Conservation (phyloP, 148 eudicot genomes). For the Chenopodium quinoa region DNA sequence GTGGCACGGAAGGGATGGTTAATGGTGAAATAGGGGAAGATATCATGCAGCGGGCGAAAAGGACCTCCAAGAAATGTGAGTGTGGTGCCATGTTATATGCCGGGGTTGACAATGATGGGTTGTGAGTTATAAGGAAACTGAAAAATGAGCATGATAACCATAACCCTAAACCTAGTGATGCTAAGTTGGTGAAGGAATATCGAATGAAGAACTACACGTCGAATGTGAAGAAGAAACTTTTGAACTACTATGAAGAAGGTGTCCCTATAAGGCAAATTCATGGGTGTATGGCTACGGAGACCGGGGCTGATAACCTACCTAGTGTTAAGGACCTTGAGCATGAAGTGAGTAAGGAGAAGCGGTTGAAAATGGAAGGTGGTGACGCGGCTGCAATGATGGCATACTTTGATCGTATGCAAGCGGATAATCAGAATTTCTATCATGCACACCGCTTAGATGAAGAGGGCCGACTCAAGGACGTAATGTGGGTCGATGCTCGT, state of each 20-base stretch:
- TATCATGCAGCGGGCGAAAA: too few species aligned
- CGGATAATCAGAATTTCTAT: not conserved
- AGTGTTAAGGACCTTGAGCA: not conserved
- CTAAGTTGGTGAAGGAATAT: too few species aligned
- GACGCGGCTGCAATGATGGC: not conserved
- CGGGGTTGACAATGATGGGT: not conserved
- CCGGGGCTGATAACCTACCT: not conserved
- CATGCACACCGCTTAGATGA: too few species aligned
- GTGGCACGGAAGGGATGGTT: too few species aligned
- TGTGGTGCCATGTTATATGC: not conserved
- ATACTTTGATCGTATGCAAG: not conserved
- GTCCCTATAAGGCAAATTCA: too few species aligned
- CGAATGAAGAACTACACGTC: too few species aligned
- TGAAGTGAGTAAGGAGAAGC: not conserved
- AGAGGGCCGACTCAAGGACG: too few species aligned
- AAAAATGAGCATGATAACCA: not conserved
- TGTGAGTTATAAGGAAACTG: not conserved
- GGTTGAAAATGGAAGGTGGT: not conserved
- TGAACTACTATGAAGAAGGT: too few species aligned
- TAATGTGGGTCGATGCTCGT: not conserved
- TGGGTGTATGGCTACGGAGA: not conserved
- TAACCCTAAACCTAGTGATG: not conserved
- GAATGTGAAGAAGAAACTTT: too few species aligned
- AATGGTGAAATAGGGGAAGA: too few species aligned
- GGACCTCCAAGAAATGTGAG: not conserved